Base-by-base conservation (phyloP, 1,284 basidiomycete genomes). In the Microbotryum silenes-acaulis region DNA sequence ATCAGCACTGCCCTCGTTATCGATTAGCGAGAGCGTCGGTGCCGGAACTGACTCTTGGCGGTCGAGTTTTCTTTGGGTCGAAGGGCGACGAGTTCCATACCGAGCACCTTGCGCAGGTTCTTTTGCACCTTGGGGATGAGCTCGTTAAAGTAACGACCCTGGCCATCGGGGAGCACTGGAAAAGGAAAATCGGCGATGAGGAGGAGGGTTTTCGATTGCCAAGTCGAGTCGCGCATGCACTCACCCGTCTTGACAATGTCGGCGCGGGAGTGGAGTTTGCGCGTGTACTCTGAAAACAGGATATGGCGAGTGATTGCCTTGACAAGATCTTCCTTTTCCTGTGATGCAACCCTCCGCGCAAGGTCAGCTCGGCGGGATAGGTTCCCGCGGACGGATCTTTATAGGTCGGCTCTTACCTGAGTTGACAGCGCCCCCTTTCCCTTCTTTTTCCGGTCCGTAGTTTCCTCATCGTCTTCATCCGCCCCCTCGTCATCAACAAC, bases 261-360 rank as follows among this genome's bases (percentile, higher is more conserved):
- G 6, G 65, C 59, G 7, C 64, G 56, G 27, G 57, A 61, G 47
- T 62, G 45, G 18, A 59, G 45, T 37, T 54, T 56, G 37, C 63
- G 54, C 33, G 57, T 52, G 25, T 54, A 29, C 51, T 69, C 67
- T 56, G 57, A 59, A 51, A 67, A 67, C 18, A 69, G 21, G 23
- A 62, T 45, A 45, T 56, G 64, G 29, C 67, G 55, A 20, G 57
- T 52, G 27, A 67, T 60, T 21, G 37, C 56, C 48, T 57, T 54
- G 42, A 69, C 60, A 54, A 64, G 61, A 44, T 63, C 54, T 33
- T 69, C 58, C 31, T 63, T 61, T 33, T 66, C 57, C 64, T 68
- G 60, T n/a, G 25, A 3, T 46, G 3, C 31, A 9, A 31, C 31
- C 31, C 1, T 8, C 1, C 31, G 9, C 1, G 31, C 31, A 7